Base-by-base conservation (phyloP, 225 moss, liverwort and hornwort species). In the Climacium dendroides region DNA sequence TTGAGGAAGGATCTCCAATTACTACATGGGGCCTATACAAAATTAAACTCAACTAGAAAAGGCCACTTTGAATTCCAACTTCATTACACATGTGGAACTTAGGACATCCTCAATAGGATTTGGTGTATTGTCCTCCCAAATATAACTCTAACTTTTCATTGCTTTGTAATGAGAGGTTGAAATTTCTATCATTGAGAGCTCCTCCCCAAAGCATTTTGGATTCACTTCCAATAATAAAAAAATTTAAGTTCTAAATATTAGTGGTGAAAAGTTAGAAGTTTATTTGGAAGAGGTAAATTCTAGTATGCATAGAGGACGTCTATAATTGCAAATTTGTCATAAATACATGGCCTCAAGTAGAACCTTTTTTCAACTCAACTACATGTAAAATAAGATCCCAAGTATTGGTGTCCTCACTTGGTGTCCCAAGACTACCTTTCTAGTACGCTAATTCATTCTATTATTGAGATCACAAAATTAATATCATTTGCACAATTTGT, bases 101-200 rank as follows among this genome's bases (percentile, higher is more conserved):
- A 41, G 1, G 1, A 1, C 0, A 1, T 41, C 25, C n/a, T n/a
- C n/a, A n/a, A n/a, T n/a, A 0, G 28, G 11, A 11, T 29, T 10
- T 11, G 2, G 4, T 16, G 18, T 18, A 29, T 17, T 16, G 28
- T 3, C 6, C 0, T 0, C 0, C 6, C 18, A 47, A 47, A 47
- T 29, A 11, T 47, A 30, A 29, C 0, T 15, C 12, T 72, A 29
- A 19, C 3, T 29, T 73, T 45, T 72, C 3, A 72, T 1, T 17
- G 2, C 28, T 45, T 28, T 45, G 6, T 29, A 29, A 29, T 72
- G 10, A 45, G 3, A 28, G 3, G 1, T 72, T 70, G 5, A 70
- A 70, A 25, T 24, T 70, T 70, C 15, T 25, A 41, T 41, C 26
- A 26, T 4, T 39, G 0, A 1, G 39, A 69, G 8, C 1, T 2